Percentiles rank a stretch among this genome's conserved stretches.
phyloP scores from a whole-genome alignment of 108 stramenopile species.

The Fragilariopsis cylindrus region DNA sequence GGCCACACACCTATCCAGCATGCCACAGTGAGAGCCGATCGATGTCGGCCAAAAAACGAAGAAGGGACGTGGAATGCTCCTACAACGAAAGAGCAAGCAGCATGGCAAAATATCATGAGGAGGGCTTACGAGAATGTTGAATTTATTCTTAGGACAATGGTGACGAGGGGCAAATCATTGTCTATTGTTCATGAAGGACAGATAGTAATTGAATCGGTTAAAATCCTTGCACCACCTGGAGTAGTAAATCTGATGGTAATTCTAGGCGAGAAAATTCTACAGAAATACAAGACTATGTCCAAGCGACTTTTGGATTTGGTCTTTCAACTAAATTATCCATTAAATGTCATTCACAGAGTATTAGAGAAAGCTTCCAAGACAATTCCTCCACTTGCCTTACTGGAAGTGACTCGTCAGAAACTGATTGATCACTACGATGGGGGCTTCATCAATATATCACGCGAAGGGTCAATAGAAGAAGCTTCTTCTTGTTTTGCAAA shows the following conservation, averaged over 20 bases:
- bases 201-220: not conserved
- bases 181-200: slow-evolving; percentile 6
- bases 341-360: slow-evolving; percentile 17
- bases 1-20: slow-evolving; percentile 25
- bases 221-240: slow-evolving; percentile 21
- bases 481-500: slow-evolving; percentile 8
- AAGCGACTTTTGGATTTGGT: slow-evolving; percentile 13
- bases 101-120: slow-evolving; percentile 9
- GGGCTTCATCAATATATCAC: slow-evolving; percentile 5
- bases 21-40: slow-evolving; percentile 22
- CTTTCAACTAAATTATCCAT: slow-evolving; percentile 19
- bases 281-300: slow-evolving; percentile 7
- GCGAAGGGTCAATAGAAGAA: not conserved
- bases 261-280: slow-evolving; percentile 11
- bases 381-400: not conserved
- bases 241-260: slow-evolving; percentile 13
- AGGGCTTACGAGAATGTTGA: slow-evolving; percentile 18
- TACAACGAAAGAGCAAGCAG: not conserved
- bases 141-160: slow-evolving; percentile 23
- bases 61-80: slow-evolving; percentile 19
- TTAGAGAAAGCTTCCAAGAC: slow-evolving; percentile 13
- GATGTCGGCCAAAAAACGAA: slow-evolving; percentile 2
- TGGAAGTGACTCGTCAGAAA: not conserved
- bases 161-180: slow-evolving; percentile 15
- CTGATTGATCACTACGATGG: slow-evolving; percentile 18